Evolutionary conservation across 2,329 filamentous ascomycete species (phyloP), one percentile per base, ranked within the genome.

Genomic region (Huntiella decipiens): DNA sequence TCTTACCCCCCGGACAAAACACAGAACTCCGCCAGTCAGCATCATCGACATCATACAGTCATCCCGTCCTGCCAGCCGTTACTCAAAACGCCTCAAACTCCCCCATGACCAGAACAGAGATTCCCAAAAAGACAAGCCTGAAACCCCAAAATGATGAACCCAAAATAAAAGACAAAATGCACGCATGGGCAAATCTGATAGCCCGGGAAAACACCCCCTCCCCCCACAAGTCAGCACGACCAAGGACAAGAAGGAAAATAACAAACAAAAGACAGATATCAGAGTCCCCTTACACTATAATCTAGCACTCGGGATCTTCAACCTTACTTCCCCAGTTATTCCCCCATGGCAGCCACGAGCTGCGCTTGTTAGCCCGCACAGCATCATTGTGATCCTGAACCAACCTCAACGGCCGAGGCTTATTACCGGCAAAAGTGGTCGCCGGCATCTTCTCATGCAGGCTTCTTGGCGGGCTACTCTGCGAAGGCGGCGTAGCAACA

Each of bases 321-420:
- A 73, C 68, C 60, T 71, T 73, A 61, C 67, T 69, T 19, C 56
- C 58, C 57, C 65, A 66, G 56, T 59, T 61, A 22, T 56, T 58
- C 19, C 66, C 65, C 73, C 74, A 78, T 10, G 73, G 73, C 48
- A 78, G 70, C 77, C 77, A 80, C 58, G 74, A 79, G 15, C 67
- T 65, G 41, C 77, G 65, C 64, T 79, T 79, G 55, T 70, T 71
- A 45, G 62, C 58, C 31, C 56, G 60, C 50, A 66, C 61, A 2
- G 57, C 57, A 43, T 73, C 71, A 16, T 63, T 60, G 53, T 79
- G 79, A 63, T 93, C 84, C 61, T 91, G 82, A 40, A 96, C 86
- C 28, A 98, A 69, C 12, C 88, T 73, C 52, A 98, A 66, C 5
- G 88, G 88, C 33, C 87, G 73, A 49, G 92, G 77, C 61, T 91